Conservation (phyloP, 2,329 filamentous ascomycete genomes). For the Annulohypoxylon truncatum region DNA sequence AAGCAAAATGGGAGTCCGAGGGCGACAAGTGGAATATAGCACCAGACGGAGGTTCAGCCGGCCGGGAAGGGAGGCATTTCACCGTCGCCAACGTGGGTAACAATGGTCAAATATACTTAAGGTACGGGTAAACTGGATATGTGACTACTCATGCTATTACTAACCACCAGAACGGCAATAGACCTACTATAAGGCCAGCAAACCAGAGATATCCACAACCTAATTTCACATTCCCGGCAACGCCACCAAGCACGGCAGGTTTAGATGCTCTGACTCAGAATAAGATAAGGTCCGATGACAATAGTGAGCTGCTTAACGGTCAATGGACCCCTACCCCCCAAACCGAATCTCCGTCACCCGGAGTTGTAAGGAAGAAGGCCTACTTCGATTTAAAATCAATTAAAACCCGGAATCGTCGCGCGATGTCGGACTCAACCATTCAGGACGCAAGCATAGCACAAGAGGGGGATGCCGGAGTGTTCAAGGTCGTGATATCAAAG, state of each 20-base stretch:
- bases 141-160: conserved; percentile 24
- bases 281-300: conserved; percentile 47
- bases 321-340: conserved; percentile 58
- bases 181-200: conserved; percentile 70
- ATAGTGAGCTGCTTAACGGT: conserved; percentile 50
- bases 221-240: conserved; percentile 69
- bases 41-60: conserved; percentile 70
- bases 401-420: conserved; percentile 64
- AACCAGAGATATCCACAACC: conserved; percentile 72
- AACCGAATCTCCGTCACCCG: conserved; percentile 46
- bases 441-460: conserved; percentile 69
- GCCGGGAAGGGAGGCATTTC: conserved; percentile 77
- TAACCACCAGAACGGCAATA: conserved; percentile 49
- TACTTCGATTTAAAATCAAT: conserved; percentile 47
- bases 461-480: conserved; percentile 72
- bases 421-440: conserved; percentile 81
- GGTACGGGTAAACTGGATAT: conserved; percentile 64
- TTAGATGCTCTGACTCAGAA: conserved; percentile 59
- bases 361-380: conserved; percentile 49
- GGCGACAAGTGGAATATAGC: conserved; percentile 65
- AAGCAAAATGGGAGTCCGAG: conserved; percentile 65
- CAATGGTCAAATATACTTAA: conserved; percentile 84
- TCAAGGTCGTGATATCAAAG: conserved; percentile 84
- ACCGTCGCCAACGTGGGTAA: conserved; percentile 85
- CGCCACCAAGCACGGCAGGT: conserved; percentile 69